These are phyloP conservation scores for Tricharina praecox DNA, from an alignment of 495 filamentous ascomycete species.

Conservation along the genomic window DNA sequence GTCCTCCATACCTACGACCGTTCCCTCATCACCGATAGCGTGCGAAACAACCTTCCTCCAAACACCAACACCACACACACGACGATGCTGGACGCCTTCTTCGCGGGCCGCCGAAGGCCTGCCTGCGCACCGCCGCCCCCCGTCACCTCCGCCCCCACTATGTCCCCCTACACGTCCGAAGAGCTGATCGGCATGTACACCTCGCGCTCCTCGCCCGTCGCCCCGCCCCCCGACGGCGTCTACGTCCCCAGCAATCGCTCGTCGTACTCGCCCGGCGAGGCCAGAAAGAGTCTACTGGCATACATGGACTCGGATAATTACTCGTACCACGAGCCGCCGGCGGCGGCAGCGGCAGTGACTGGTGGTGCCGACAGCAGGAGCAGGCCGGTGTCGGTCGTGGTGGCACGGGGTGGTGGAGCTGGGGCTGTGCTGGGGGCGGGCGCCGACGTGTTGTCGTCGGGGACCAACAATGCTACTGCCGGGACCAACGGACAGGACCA, in stretches of 20 bases:
- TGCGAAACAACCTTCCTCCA: too few relatives aligned
- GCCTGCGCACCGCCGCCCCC: not conserved
- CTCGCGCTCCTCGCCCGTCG: too few relatives aligned
- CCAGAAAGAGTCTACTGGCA: conserved; percentile 5
- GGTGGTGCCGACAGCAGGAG: too few relatives aligned
- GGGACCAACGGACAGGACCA: not conserved
- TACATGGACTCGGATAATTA: conserved; percentile 1
- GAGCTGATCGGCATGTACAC: not conserved
- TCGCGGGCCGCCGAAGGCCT: conserved; percentile 1
- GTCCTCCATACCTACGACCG: not conserved
- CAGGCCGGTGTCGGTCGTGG: not conserved
- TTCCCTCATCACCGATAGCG: not conserved
- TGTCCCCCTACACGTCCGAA: not conserved
- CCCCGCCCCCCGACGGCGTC: not conserved
- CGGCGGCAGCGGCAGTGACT: too few relatives aligned
- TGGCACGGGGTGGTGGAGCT: not conserved
- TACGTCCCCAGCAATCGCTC: not conserved
- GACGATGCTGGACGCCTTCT: conserved; percentile 5
- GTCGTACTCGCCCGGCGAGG: conserved; percentile 3
- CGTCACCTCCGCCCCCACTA: not conserved
- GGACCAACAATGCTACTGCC: too few relatives aligned
- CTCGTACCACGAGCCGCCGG: not conserved
- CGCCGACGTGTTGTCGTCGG: too few relatives aligned
- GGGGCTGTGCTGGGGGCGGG: not conserved
- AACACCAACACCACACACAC: not conserved